phyloP scores from a whole-genome alignment of 108 stramenopile genomes.

The Discostella stelligeroides region DNA sequence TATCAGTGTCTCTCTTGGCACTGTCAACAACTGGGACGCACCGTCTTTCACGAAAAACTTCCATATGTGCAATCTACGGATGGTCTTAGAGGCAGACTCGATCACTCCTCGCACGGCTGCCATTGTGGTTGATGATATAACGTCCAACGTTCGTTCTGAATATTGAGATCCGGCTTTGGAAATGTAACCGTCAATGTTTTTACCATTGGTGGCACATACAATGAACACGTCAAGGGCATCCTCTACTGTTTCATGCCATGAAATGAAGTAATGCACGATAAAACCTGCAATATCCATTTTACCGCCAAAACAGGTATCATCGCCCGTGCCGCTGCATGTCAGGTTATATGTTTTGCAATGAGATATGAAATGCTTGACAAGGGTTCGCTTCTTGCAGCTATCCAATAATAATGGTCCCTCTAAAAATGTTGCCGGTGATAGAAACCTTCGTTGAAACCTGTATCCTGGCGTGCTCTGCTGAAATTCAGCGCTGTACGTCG shows the following conservation, averaged over 20 bases:
- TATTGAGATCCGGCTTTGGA: constrained; percentile 34
- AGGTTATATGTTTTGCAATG: constrained; percentile 23
- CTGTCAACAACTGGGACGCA: not conserved
- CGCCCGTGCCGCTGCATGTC: constrained; percentile 23
- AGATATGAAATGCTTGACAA: constrained; percentile 23
- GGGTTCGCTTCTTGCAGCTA: constrained; percentile 23
- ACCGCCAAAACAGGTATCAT: constrained; percentile 18
- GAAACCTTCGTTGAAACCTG: constrained; percentile 40
- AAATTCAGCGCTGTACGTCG: constrained; percentile 16
- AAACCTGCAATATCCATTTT: constrained; percentile 37
- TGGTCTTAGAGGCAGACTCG: constrained; percentile 15
- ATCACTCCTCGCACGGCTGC: constrained; percentile 21
- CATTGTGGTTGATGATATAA: constrained; percentile 37
- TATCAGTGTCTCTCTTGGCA: not conserved
- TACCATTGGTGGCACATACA: constrained; percentile 37
- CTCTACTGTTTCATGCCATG: constrained; percentile 45
- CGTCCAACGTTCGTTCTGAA: constrained; percentile 35
- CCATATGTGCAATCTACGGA: constrained; percentile 40
- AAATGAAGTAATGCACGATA: constrained; percentile 36
- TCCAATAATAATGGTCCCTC: constrained; percentile 13
- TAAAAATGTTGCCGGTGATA: constrained; percentile 38
- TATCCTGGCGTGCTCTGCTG: constrained; percentile 18
- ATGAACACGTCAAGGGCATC: constrained; percentile 42
- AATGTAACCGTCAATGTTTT: constrained; percentile 33
- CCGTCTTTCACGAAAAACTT: constrained; percentile 24